Evolutionary conservation across 1,284 basidiomycete species (phyloP).

Genomic region (Pholiota adiposa): DNA sequence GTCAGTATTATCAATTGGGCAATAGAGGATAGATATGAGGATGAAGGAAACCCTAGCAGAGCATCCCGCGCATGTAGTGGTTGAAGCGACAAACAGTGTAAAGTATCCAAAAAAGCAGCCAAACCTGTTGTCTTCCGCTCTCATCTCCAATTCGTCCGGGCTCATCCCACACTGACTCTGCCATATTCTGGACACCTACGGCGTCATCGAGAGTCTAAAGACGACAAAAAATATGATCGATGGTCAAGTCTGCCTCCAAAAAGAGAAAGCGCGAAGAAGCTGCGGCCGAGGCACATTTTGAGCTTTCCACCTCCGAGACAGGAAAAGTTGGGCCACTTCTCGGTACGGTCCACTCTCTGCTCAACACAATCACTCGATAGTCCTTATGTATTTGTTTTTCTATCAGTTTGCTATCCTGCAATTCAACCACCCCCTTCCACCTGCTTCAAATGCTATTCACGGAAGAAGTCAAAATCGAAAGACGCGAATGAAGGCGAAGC

Average conservation of each 20-base stretch:
- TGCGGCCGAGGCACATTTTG: constrained; percentile 42
- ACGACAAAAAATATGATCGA: constrained; percentile 28
- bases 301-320: constrained; percentile 45
- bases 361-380: constrained; percentile 5
- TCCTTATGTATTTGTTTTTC: constrained; percentile 31
- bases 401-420: constrained; percentile 76
- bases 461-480: constrained; percentile 42
- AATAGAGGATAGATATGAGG: constrained; percentile 13
- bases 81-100: constrained; percentile 21
- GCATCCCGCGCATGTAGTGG: constrained; percentile 25
- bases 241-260: constrained; percentile 42
- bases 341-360: constrained; percentile 50
- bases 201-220: neutral
- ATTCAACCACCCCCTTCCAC: constrained; percentile 63
- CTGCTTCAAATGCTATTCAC: constrained; percentile 68
- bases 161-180: constrained; percentile 2
- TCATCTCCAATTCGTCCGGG: constrained; percentile 17
- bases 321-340: constrained; percentile 70
- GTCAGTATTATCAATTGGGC: constrained; percentile 16
- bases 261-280: constrained; percentile 62
- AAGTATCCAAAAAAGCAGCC: constrained; percentile 16
- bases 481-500: constrained; percentile 33
- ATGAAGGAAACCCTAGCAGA: constrained; percentile 15
- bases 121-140: constrained; percentile 18
- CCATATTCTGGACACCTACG: neutral